Evolutionary conservation across 495 filamentous ascomycete genomes (phyloP).

Genomic region (Acidomyces sp.): DNA sequence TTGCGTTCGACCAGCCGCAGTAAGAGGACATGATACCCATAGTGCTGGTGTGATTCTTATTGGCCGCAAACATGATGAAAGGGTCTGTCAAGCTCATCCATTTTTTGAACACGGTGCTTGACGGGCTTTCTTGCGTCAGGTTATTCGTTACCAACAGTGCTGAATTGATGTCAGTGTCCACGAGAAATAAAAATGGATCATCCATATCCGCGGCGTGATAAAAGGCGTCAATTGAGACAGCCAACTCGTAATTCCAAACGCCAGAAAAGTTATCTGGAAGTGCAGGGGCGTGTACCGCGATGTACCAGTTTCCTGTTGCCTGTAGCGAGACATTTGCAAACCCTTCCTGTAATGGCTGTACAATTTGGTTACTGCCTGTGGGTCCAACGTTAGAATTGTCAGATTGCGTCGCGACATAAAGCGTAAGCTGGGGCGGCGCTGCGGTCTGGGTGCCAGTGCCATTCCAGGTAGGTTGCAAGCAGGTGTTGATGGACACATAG

Average conservation of each 20-base stretch:
- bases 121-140: slow-evolving; percentile 37
- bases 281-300: slow-evolving; percentile 58
- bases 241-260: slow-evolving; percentile 62
- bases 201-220: slow-evolving; percentile 47
- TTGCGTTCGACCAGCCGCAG: slow-evolving; percentile 41
- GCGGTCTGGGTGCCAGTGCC: slow-evolving; percentile 10
- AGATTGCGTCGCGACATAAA: slow-evolving; percentile 60
- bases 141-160: slow-evolving; percentile 67
- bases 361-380: slow-evolving; percentile 32
- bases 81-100: slow-evolving; percentile 44
- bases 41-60: slow-evolving; percentile 43
- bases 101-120: slow-evolving; percentile 30
- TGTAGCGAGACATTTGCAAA: slow-evolving; percentile 45
- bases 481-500: slow-evolving; percentile 72
- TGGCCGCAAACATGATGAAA: slow-evolving; percentile 72
- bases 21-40: slow-evolving; percentile 47
- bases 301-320: slow-evolving; percentile 50
- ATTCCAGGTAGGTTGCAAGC: slow-evolving; percentile 51
- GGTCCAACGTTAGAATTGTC: slow-evolving; percentile 58
- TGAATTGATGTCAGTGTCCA: slow-evolving; percentile 67
- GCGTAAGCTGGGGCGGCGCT: slow-evolving; percentile 52
- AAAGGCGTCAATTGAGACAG: slow-evolving; percentile 62
- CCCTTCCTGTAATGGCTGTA: slow-evolving; percentile 40
- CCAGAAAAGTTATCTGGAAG: slow-evolving; percentile 41
- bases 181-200: slow-evolving; percentile 45